Conservation (phyloP, 495 filamentous ascomycete genomes). For the Aspergillus coremiiformis region DNA sequence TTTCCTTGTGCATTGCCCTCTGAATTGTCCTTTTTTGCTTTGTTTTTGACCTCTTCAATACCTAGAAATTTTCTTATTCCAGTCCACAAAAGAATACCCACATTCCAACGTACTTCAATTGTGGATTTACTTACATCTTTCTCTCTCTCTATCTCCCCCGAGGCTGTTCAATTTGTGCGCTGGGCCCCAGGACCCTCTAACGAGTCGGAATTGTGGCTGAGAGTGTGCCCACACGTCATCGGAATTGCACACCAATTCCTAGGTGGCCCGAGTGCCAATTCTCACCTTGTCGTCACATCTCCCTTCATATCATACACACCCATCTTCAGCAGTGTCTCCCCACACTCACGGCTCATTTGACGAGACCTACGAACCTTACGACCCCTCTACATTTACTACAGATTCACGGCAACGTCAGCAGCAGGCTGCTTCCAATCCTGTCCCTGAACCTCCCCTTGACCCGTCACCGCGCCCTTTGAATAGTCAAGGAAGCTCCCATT, state of each 20-base stretch:
- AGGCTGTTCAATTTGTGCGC: slow-evolving; percentile 2
- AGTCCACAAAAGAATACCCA: slow-evolving; percentile 17
- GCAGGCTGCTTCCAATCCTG: slow-evolving; percentile 36
- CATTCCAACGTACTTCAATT: slow-evolving; percentile 20
- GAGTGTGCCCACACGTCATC: neutral
- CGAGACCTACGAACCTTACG: slow-evolving; percentile 57
- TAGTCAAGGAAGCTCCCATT: slow-evolving; percentile 43
- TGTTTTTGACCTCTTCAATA: neutral
- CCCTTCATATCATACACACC: slow-evolving; percentile 13
- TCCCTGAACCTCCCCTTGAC: slow-evolving; percentile 25
- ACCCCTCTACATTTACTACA: slow-evolving; percentile 43
- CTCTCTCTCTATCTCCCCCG: slow-evolving; percentile 4
- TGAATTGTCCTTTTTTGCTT: slow-evolving; percentile 11
- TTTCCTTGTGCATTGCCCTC: slow-evolving; percentile 4
- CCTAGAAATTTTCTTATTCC: slow-evolving; percentile 5
- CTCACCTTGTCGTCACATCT: slow-evolving; percentile 33
- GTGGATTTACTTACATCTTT: slow-evolving; percentile 3
- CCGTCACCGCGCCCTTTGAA: slow-evolving; percentile 40
- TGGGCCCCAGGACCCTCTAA: slow-evolving; percentile 5
- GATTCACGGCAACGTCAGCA: slow-evolving; percentile 52
- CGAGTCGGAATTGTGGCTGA: neutral
- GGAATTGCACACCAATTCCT: neutral
- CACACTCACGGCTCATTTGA: slow-evolving; percentile 35
- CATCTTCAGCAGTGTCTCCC: slow-evolving; percentile 38
- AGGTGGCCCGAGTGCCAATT: slow-evolving; percentile 1